Evolutionary conservation across 169 alveolate genomes (phyloP), one percentile per base, ranked within the genome.

Genomic region (Plasmodium falciparum): DNA sequence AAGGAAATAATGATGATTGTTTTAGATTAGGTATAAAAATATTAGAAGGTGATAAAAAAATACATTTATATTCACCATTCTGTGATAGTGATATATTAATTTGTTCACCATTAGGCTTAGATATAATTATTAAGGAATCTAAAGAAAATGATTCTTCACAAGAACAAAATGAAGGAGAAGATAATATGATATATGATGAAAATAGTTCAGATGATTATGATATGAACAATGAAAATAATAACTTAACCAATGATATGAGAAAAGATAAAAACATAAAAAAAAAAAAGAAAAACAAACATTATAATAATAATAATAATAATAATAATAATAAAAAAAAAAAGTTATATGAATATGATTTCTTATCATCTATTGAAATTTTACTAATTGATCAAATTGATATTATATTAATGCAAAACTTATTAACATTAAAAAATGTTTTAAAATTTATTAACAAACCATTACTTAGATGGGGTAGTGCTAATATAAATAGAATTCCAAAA

Each of bases 71-170:
- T 71, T 75, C 97, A 45, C 97, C 98, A 24, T 95, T 96, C 69
- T 91, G 88, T 76, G 93, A 92, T 24, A 92, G 97, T 69, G 98
- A 97, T 71, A 88, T 97, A 33, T 92, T 97, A 63, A 86, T 97
- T 49, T 97, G 97, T 11, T 97, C 98, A 3, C 98, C 98, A 0
- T 89, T 97, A 71, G 98, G 98, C 0, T 72, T 97, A 49, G 94
- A 95, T 45, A 69, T 89, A 47, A 70, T 89, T 33, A 90, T 92
- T 29, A 95, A 95, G 54, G 94, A 72, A 50, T 71, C 66, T 62
- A 93, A 80, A 33, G 93, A 50, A 17, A 56, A 59, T 0, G 65
- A 26, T 3, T 54, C 17, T 3, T 50, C 13, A 13, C 49, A 9
- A 24, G 70, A 2, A 56, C 45, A 5, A 20, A 22, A 3, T 24